Base-by-base conservation (phyloP, 2,329 filamentous ascomycete species). In the Fusarium zealandicum region DNA sequence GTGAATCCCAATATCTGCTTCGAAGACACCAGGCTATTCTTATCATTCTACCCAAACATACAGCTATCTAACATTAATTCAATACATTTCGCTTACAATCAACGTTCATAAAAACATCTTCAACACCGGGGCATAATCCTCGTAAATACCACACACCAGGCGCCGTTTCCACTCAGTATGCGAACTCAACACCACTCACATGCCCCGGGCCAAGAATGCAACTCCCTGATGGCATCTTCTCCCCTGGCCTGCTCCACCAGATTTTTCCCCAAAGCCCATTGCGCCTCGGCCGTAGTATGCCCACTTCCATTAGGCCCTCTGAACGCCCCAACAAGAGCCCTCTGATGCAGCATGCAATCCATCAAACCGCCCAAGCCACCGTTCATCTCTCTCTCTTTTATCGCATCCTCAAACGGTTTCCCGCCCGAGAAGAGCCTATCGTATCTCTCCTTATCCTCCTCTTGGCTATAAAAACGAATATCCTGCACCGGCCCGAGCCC, bases 311-410 rank as follows among this genome's bases (percentile, higher is more conserved):
- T 22, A 3, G 22, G 18, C 10, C 2, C 13, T 4, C 10, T 8
- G 16, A 17, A 43, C 16, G 30, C 49, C n/a, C 13, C 18, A 1
- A 16, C 0, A 1, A 59, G 11, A 1, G 44, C 18, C 14, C 5
- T 18, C 0, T 20, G 33, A 16, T 59, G 51, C 0, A 59, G 25
- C 56, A 59, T 59, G 2, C 5, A 18, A 14, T 54, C 16, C 1
- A 37, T 5, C 3, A 59, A 11, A 4, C 54, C 54, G 0, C 54
- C 37, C 0, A 59, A 30, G 1, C 43, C 56, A 1, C 56, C 54
- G 2, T 13, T 12, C 27, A 40, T 41, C 3, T 5, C 1, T 17
- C 43, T 27, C 8, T 59, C 54, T 4, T 32, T 7, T 0, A 12
- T 11, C 0, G 25, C 7, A n/a, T 43, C 41, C 9, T n/a, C 8